phyloP scores from a whole-genome alignment of 73 alveolate genomes.

The Paramecium bursaria region DNA sequence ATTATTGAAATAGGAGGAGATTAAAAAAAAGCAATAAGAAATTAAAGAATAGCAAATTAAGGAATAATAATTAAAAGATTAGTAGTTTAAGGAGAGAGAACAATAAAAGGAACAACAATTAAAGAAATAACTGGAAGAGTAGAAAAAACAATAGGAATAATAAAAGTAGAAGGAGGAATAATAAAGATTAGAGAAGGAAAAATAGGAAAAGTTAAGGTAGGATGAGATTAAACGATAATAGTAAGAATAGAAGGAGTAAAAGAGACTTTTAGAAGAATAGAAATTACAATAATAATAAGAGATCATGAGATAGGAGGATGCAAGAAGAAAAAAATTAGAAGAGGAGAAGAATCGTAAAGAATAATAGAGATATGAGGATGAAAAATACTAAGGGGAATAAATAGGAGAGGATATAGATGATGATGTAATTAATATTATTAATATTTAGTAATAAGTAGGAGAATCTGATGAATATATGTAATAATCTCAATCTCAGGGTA shows the following conservation, averaged over 20 bases:
- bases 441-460: constrained; percentile 16
- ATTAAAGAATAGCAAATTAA: constrained; percentile 1
- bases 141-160: constrained; percentile 44
- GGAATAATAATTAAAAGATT: constrained; percentile 14
- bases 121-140: constrained; percentile 15
- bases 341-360: constrained; percentile 24
- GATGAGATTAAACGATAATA: background rate
- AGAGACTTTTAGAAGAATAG: too few species aligned
- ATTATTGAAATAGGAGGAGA: constrained; percentile 13
- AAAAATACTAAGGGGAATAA: constrained; percentile 40
- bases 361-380: constrained; percentile 55
- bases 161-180: constrained; percentile 1
- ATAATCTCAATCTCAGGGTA: constrained; percentile 65
- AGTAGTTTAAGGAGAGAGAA: background rate
- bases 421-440: background rate
- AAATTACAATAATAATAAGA: too few species aligned
- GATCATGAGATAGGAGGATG: too few species aligned
- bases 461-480: constrained; percentile 71
- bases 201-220: constrained; percentile 42
- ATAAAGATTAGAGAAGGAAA: constrained; percentile 9
- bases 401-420: constrained; percentile 43
- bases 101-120: constrained; percentile 23
- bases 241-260: background rate
- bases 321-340: background rate
- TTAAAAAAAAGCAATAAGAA: constrained; percentile 33